phyloP scores from a whole-genome alignment of 2,329 filamentous ascomycete species.

The Hypoxylon sp. region DNA sequence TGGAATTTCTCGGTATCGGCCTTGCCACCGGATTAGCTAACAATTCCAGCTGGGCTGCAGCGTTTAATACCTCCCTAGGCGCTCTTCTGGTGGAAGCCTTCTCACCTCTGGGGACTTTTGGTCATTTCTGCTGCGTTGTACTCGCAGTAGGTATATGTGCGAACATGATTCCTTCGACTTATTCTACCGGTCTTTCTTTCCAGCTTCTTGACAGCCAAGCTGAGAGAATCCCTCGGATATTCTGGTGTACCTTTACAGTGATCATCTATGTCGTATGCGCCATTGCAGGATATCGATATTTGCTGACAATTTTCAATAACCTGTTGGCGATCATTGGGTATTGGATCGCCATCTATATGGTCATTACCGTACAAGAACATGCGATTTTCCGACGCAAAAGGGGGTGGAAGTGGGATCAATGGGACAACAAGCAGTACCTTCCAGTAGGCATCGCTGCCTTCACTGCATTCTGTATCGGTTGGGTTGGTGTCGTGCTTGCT shows the following conservation, averaged over 20 bases:
- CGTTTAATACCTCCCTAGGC: slow-evolving; percentile 72
- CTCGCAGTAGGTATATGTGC: slow-evolving; percentile 75
- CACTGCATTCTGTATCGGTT: slow-evolving; percentile 73
- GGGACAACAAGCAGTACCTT: slow-evolving; percentile 71
- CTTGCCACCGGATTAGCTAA: slow-evolving; percentile 70
- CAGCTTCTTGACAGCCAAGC: slow-evolving; percentile 74
- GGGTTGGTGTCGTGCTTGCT: slow-evolving; percentile 74
- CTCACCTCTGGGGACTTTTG: slow-evolving; percentile 71
- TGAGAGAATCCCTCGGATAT: slow-evolving; percentile 70
- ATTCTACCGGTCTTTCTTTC: slow-evolving; percentile 76
- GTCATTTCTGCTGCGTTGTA: slow-evolving; percentile 76
- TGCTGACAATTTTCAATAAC: slow-evolving; percentile 77
- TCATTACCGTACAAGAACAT: slow-evolving; percentile 61
- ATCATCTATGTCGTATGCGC: slow-evolving; percentile 75
- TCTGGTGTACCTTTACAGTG: slow-evolving; percentile 71
- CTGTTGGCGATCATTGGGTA: slow-evolving; percentile 80
- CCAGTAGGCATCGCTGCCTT: slow-evolving; percentile 75
- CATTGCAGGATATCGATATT: slow-evolving; percentile 71
- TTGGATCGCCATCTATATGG: slow-evolving; percentile 71
- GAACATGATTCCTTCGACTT: slow-evolving; percentile 76
- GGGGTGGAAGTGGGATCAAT: slow-evolving; percentile 72
- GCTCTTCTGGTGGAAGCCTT: slow-evolving; percentile 76
- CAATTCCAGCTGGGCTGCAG: slow-evolving; percentile 68
- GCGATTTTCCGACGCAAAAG: slow-evolving; percentile 69
- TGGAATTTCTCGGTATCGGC: slow-evolving; percentile 73